Conservation (phyloP, 768 basidiomycete genomes). For the Tephrocybe sp. region DNA sequence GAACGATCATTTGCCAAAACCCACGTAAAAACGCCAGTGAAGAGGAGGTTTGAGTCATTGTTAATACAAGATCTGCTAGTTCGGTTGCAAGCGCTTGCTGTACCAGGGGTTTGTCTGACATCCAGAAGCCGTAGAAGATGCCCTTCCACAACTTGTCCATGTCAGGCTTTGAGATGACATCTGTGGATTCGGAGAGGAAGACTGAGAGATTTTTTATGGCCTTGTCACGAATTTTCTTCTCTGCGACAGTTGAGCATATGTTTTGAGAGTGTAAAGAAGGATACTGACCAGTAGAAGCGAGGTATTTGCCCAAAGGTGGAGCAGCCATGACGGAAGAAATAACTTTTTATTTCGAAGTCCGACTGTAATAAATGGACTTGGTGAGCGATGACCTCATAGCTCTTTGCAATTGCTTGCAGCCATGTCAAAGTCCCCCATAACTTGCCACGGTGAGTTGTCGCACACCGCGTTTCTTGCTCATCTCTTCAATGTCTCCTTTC, state of each 20-base stretch:
- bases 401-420: too few relatives aligned
- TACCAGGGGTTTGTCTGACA: conserved; percentile 97
- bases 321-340: conserved; percentile 24
- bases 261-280: conserved; percentile 3
- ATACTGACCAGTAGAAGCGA: conserved; percentile 82
- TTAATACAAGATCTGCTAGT: conserved; percentile 77
- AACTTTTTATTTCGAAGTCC: conserved; percentile 27
- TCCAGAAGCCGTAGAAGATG: conserved; percentile 98
- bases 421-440: conserved; percentile 76
- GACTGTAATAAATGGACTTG: conserved; percentile 4
- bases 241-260: conserved; percentile 38
- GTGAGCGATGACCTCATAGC: conserved; percentile 12
- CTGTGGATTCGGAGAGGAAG: conserved; percentile 70
- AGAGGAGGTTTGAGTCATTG: conserved; percentile 52
- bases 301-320: conserved; percentile 83
- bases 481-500: background rate
- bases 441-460: conserved; percentile 70
- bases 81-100: conserved; percentile 90
- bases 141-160: conserved; percentile 97
- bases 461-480: background rate
- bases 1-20: conserved; percentile 87
- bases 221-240: conserved; percentile 90
- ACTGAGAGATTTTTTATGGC: conserved; percentile 76
- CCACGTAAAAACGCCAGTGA: conserved; percentile 79
- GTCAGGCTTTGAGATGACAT: conserved; percentile 66